phyloP scores from a whole-genome alignment of 2,329 filamentous ascomycete species.

The Colletotrichum navitas region DNA sequence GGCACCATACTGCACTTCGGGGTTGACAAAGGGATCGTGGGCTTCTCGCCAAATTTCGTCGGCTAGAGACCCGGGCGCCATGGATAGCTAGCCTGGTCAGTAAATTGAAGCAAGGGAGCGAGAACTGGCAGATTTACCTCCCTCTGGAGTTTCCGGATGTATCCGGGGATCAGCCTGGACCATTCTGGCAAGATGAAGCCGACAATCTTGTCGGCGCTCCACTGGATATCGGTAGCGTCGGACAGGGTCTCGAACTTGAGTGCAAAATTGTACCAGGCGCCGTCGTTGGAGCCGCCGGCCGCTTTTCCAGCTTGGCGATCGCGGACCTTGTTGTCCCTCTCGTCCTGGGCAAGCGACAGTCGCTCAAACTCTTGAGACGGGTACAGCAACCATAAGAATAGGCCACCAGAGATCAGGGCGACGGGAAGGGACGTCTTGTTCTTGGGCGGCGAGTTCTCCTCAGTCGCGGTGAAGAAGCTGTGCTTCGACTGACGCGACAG shows the following conservation, averaged over 20 bases:
- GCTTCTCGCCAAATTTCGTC: slow-evolving; percentile 96
- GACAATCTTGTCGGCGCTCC: slow-evolving; percentile 71
- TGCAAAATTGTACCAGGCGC: slow-evolving; percentile 64
- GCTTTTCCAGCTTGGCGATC: slow-evolving; percentile 42
- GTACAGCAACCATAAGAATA: slow-evolving; percentile 59
- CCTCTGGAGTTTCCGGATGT: slow-evolving; percentile 84
- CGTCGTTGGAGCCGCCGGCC: slow-evolving; percentile 45
- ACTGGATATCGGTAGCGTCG: slow-evolving; percentile 66
- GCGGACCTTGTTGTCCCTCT: slow-evolving; percentile 38
- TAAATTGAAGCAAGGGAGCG: too few relatives aligned
- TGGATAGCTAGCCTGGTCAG: slow-evolving; percentile 66
- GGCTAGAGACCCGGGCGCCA: slow-evolving; percentile 88
- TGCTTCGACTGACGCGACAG: slow-evolving; percentile 41
- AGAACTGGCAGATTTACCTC: slow-evolving; percentile 59
- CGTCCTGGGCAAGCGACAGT: slow-evolving; percentile 46
- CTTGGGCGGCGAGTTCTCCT: slow-evolving; percentile 42
- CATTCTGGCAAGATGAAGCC: slow-evolving; percentile 84
- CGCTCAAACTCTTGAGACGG: slow-evolving; percentile 58
- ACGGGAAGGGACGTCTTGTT: slow-evolving; percentile 47
- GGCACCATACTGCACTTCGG: slow-evolving; percentile 87
- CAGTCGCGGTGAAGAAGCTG: slow-evolving; percentile 41
- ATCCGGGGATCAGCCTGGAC: slow-evolving; percentile 81
- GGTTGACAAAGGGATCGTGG: slow-evolving; percentile 84
- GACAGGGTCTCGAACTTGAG: slow-evolving; percentile 66
- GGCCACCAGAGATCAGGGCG: slow-evolving; percentile 52